Base-by-base conservation (phyloP, 805 yeast genomes). In the Spathaspora gorwiae region DNA sequence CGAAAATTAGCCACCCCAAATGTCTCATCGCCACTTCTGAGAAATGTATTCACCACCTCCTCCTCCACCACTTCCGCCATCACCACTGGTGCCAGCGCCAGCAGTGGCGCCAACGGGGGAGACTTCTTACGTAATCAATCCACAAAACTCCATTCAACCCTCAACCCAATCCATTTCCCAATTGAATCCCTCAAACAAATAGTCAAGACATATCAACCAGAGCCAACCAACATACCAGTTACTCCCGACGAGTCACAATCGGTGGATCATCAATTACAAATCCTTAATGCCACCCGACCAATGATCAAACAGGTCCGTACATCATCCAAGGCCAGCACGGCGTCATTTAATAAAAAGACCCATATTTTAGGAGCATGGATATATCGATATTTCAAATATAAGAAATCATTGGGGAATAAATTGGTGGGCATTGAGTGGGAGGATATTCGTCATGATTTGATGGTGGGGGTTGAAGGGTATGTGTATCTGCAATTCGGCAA, bases 351-450 rank as follows among this genome's bases (percentile, higher is more conserved):
- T 37, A 56, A 54, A 27, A 62, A 59, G 42, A 49, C 65, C 6
- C 56, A 57, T 13, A 51, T 57, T 9, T 51, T 65, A 33, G 60
- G 60, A 19, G 54, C 56, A 29, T 64, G 70, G 68, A 54, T 69
- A 33, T 50, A 52, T 44, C 59, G 60, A 30, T 67, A 60, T 53
- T 70, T 71, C 49, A 66, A 57, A 41, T 66, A 66, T 48, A 70
- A 66, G 39, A 66, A 66, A 47, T 55, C 65, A 5, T 51, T 61
- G 7, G 61, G 61, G 9, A 65, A 65, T 52, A 70, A 71, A 13
- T 52, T 69, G 13, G 39, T 69, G 24, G 71, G 65, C 2, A 66
- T 71, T 52, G 75, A 68, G 54, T 71, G 74, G 74, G 74, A 71
- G 44, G 71, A 65, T 43, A 62, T 70, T 33, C 50, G 75, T 29